A percentile compares a stretch with the other conserved stretches of the same genome.
phyloP scores from a whole-genome alignment of 73 alveolate genomes.

The Tetrahymena malaccensis region DNA sequence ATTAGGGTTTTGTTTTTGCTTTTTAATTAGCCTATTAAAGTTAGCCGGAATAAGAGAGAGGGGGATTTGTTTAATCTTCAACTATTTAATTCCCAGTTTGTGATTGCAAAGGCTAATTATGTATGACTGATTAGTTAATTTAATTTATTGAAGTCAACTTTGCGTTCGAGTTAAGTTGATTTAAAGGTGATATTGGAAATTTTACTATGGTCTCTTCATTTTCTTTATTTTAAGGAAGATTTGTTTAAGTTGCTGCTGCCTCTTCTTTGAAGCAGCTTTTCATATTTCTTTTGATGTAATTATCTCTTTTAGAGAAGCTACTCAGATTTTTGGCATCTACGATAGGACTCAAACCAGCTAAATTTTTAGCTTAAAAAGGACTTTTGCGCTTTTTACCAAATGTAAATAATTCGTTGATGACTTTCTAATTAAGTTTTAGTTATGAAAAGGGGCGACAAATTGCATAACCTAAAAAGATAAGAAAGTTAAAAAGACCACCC shows the following conservation, averaged over 20 bases:
- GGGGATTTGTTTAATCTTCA: neutral
- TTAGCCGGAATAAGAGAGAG: neutral
- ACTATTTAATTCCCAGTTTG: neutral
- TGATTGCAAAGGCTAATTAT: too few relatives aligned
- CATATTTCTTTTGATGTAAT: neutral
- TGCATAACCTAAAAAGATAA: neutral
- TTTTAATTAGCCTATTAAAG: neutral
- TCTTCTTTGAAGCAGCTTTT: neutral
- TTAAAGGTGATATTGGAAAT: neutral
- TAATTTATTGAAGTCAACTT: neutral
- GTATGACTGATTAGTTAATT: neutral
- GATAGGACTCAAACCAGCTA: neutral
- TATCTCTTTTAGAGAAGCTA: neutral
- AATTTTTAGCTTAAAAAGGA: neutral
- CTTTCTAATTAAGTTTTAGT: neutral
- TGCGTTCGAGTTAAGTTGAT: neutral
- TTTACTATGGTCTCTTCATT: neutral
- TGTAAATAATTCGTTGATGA: neutral
- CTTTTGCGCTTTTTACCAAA: neutral
- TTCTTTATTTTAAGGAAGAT: neutral
- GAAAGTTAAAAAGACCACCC: neutral
- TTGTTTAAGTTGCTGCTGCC: neutral
- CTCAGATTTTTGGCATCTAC: neutral
- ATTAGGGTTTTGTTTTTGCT: neutral
- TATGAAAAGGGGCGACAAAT: neutral